These are phyloP conservation scores for Pinguiococcus pyrenoidosus DNA, from an alignment of 108 stramenopile genomes.

Conservation along the genomic window DNA sequence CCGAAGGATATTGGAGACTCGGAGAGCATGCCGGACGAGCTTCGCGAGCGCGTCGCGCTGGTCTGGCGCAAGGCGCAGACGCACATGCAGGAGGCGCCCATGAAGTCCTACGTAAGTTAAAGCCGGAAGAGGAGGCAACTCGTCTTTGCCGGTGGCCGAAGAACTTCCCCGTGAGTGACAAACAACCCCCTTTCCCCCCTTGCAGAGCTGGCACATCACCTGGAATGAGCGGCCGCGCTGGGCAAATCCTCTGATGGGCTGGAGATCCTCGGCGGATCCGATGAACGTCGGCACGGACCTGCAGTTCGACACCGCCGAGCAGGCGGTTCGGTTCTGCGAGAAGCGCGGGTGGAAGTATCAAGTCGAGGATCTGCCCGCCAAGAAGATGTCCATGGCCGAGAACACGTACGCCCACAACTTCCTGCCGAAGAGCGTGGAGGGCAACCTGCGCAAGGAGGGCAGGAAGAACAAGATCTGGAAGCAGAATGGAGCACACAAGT, in stretches of 20 bases:
- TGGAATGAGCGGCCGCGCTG: conserved; percentile 23
- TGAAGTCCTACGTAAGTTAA: no score
- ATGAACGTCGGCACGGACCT: conserved; percentile 51
- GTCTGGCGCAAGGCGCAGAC: no score
- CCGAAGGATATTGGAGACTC: no score
- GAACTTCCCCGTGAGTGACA: no score
- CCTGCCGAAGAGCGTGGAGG: conserved; percentile 9
- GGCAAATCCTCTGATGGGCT: conserved; percentile 90
- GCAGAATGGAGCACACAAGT: background rate
- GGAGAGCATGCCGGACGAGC: no score
- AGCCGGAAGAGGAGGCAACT: no score
- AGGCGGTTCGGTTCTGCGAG: conserved; percentile 75
- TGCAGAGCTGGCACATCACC: conserved; percentile 16
- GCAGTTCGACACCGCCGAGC: conserved; percentile 62
- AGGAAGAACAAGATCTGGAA: conserved; percentile 2
- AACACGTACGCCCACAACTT: conserved; percentile 20
- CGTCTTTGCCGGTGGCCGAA: no score
- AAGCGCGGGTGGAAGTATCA: conserved; percentile 73
- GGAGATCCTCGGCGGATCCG: conserved; percentile 77
- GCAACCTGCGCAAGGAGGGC: conserved; percentile 9
- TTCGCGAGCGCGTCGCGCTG: no score
- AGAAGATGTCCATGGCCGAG: conserved; percentile 7
- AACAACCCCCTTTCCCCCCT: no score
- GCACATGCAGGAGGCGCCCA: no score
- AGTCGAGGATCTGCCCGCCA: conserved; percentile 11